Evolutionary conservation across 2,329 filamentous ascomycete genomes (phyloP).

Genomic region (Apiospora kogelbergensis): DNA sequence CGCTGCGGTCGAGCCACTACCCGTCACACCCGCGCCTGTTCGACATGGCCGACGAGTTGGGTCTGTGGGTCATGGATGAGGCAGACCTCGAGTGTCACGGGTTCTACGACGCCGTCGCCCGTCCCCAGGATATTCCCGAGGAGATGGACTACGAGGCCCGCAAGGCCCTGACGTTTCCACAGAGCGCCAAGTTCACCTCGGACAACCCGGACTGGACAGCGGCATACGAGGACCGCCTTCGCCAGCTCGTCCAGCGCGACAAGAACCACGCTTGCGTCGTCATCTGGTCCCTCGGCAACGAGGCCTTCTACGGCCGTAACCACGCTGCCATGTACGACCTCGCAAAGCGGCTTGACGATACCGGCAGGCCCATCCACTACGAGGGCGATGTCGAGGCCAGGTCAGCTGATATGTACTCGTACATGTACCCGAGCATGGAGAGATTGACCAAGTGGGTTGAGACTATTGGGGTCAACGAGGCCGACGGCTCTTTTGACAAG

Average conservation of each 20-base stretch:
- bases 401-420: constrained; percentile 64
- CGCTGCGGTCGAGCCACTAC: constrained; percentile 68
- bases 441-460: constrained; percentile 46
- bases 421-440: constrained; percentile 63
- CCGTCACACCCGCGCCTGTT: constrained; percentile 61
- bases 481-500: constrained; percentile 49
- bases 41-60: constrained; percentile 64
- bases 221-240: constrained; percentile 67
- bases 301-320: constrained; percentile 70
- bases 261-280: constrained; percentile 72
- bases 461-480: constrained; percentile 38
- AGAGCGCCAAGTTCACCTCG: constrained; percentile 58
- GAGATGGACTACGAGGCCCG: constrained; percentile 60
- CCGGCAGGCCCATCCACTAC: constrained; percentile 62
- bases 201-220: constrained; percentile 61
- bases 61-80: constrained; percentile 59
- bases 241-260: constrained; percentile 64
- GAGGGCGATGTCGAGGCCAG: constrained; percentile 62
- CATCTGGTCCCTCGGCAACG: constrained; percentile 73
- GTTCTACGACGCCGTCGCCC: constrained; percentile 49
- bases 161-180: constrained; percentile 53
- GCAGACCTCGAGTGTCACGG: constrained; percentile 55
- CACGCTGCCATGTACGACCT: constrained; percentile 67
- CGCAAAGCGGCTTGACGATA: constrained; percentile 53
- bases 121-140: constrained; percentile 52